Evolutionary conservation across 2,329 filamentous ascomycete species (phyloP).

Genomic region (Penicillium sp.): DNA sequence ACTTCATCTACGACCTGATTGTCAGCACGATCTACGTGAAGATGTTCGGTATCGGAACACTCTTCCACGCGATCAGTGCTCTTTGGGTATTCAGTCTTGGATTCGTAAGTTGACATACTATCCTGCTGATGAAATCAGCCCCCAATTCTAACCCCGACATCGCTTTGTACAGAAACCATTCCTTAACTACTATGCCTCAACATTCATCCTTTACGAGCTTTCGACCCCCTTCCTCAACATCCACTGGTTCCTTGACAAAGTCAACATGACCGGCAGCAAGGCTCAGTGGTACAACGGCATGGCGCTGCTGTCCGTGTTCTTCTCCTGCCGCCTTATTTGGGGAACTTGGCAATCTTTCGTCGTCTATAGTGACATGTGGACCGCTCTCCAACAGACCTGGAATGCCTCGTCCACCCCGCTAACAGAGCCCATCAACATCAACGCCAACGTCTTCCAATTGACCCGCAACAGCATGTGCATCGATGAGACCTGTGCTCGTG

Average conservation of each 20-base stretch:
- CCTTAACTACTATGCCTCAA: slow-evolving; percentile 64
- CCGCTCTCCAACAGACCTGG: slow-evolving; percentile 48
- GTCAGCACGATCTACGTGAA: slow-evolving; percentile 56
- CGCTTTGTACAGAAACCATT: slow-evolving; percentile 59
- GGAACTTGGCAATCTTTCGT: slow-evolving; percentile 59
- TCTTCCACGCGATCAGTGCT: slow-evolving; percentile 62
- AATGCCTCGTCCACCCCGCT: slow-evolving; percentile 29
- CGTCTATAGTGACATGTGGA: slow-evolving; percentile 62
- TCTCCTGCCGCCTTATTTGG: slow-evolving; percentile 63
- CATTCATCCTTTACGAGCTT: slow-evolving; percentile 68
- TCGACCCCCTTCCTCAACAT: slow-evolving; percentile 67
- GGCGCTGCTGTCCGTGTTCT: slow-evolving; percentile 59
- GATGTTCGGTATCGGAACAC: slow-evolving; percentile 62
- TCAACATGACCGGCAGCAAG: slow-evolving; percentile 62
- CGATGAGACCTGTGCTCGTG: slow-evolving; percentile 39
- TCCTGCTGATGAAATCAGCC: neutral
- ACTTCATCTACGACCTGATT: slow-evolving; percentile 65
- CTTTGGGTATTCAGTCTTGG: slow-evolving; percentile 62
- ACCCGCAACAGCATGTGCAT: slow-evolving; percentile 36
- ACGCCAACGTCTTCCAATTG: slow-evolving; percentile 34
- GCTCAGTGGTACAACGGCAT: slow-evolving; percentile 66
- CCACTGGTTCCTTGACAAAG: slow-evolving; percentile 70
- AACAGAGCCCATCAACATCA: slow-evolving; percentile 32
- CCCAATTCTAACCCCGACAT: neutral
- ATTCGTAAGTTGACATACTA: slow-evolving; percentile 54